Percentiles rank a stretch among this genome's conserved stretches.
These are phyloP conservation scores for Candida silvicultrix DNA, from an alignment of 805 yeast genomes.

Conservation along the genomic window DNA sequence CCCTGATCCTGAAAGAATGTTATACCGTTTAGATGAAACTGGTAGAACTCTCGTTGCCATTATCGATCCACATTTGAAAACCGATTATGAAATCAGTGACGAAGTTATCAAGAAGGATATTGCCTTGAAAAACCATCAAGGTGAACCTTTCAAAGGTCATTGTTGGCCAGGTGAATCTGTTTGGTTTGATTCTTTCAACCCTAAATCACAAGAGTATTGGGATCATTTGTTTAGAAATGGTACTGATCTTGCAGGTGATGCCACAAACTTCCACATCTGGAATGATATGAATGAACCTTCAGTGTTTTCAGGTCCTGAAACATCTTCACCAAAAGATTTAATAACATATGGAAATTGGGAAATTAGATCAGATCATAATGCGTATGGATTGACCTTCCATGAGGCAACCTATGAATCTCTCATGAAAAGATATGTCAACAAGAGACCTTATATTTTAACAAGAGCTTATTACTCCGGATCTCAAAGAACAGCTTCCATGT, in stretches of 20 bases:
- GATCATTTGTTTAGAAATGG: conserved; percentile 42
- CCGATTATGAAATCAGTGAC: conserved; percentile 60
- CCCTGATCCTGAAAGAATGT: conserved; percentile 69
- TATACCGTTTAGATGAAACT: conserved; percentile 54
- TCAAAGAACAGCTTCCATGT: conserved; percentile 85
- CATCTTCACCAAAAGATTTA: conserved; percentile 77
- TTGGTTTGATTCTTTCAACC: conserved; percentile 86
- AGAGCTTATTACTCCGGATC: conserved; percentile 88
- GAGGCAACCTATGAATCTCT: conserved; percentile 73
- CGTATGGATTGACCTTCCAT: conserved; percentile 75
- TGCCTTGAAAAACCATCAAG: conserved; percentile 41
- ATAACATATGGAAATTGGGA: conserved; percentile 79
- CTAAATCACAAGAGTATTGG: conserved; percentile 59
- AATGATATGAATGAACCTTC: conserved; percentile 99
- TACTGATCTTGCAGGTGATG: conserved; percentile 36
- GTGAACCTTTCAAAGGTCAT: conserved; percentile 64
- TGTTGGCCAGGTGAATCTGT: conserved; percentile 98
- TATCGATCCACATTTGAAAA: conserved; percentile 88
- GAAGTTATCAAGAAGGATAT: conserved; percentile 33
- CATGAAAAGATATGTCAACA: conserved; percentile 37
- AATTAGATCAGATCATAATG: conserved; percentile 86
- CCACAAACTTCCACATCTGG: conserved; percentile 79
- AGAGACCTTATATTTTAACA: conserved; percentile 84
- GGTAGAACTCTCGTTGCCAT: conserved; percentile 80
- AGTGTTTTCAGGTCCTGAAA: conserved; percentile 91